Base-by-base conservation (phyloP, 2,329 filamentous ascomycete species). In the Aspergillus neotritici region DNA sequence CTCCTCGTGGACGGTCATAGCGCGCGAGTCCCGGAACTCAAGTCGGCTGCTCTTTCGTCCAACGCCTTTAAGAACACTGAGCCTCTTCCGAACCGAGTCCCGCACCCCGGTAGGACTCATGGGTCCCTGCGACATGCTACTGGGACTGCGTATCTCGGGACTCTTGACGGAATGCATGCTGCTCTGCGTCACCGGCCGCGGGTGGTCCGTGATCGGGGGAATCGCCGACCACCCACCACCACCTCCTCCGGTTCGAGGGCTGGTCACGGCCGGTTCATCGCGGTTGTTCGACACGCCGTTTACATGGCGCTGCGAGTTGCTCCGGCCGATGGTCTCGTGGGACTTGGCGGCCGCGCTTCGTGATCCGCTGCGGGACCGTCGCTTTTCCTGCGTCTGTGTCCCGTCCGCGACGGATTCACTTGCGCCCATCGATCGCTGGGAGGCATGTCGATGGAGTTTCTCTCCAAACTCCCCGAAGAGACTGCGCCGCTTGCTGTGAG, bases 51-150 rank as follows among this genome's bases (percentile, higher is more conserved):
- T 71, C 69, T 86, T 87, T 63, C 82, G 83, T 25, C 84, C 83
- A 39, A 89, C 74, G 7, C 63, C 63, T 62, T 84, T 86, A 58
- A 94, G 72, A 56, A 89, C 72, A 62, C 86, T 93, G 52, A 94
- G 73, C 58, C 88, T 72, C 70, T 88, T 91, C 67, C 83, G 81
- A 52, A 94, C 78, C 45, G 82, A 84, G 30, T 78, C 79, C 40
- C 78, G 77, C 57, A 64, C 60, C 16, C 59, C 62, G 31, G 54
- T 47, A 15, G 50, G 46, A 37, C 52, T 43, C 15, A 75, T 74
- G 43, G 66, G 62, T 31, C 70, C 58, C 4, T 68, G 64, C 21
- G 63, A 31, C 66, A 72, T 34, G 58, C 51, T 33, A 41, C 37
- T 34, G 44, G 56, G 44, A 46, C 53, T 49, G 33, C 47, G 40